Base-by-base conservation (phyloP, 2,329 filamentous ascomycete genomes). In the Aspergillus glaucus region DNA sequence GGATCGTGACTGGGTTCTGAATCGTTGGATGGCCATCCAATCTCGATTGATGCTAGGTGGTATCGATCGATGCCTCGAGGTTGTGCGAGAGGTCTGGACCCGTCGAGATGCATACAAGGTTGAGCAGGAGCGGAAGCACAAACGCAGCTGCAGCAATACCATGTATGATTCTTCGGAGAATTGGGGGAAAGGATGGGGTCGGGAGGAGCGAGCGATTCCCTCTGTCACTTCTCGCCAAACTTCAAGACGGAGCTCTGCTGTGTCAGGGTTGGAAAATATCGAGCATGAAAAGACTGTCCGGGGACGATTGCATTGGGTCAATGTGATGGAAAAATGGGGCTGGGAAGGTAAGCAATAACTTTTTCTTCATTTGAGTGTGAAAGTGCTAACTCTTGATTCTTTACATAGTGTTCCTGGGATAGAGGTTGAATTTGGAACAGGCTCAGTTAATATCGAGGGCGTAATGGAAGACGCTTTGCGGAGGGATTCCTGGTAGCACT, bases 291-390 rank as follows among this genome's bases (percentile, higher is more conserved):
- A 80, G 59, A 85, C 82, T 3, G 81, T 87, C n/a, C 76, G 80
- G 53, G 84, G 84, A 3, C 73, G 73, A 42, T 66, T 85, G 59
- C 84, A 87, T 65, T 87, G 84, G 84, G 72, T 85, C 7, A 80
- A 82, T 34, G 82, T 87, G 39, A 87, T 87, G 84, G 79, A 78
- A 53, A 83, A 86, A 56, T 85, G 81, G 81, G 71, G 75, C n/a
- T 87, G 84, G 83, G 83, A 87, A 75, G 78, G 83, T 85, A 70
- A 70, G 77, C 45, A 54, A 43, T 24, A 15, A 22, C 41, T 44
- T 37, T 48, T 24, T 41, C 41, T 15, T 40, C 24, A n/a, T 47
- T 42, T n/a, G 26, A 32, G 9, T 10, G 26, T 5, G 3, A 45
- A 45, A 22, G n/a, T 36, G 50, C 49, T 51, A 43, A 57, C 22